Conservation (phyloP, 1,284 basidiomycete genomes). For the Malassezia japonica region DNA sequence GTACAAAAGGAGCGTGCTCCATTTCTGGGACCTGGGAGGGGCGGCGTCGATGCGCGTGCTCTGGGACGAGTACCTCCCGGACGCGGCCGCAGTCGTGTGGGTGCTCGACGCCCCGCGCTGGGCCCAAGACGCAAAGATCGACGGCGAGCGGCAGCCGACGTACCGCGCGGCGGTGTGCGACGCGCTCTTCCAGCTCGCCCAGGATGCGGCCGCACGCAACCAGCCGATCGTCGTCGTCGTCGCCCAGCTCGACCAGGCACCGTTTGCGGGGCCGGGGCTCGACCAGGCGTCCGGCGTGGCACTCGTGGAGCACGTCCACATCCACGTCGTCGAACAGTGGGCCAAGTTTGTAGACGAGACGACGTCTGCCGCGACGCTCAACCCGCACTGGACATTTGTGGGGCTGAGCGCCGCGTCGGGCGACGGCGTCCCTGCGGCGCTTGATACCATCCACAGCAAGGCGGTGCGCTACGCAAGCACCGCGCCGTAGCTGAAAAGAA, state of each 20-base stretch:
- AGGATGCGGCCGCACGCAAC: neutral
- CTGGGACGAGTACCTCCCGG: slow-evolving; percentile 30
- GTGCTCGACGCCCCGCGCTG: slow-evolving; percentile 23
- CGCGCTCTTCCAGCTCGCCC: neutral
- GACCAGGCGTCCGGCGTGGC: neutral
- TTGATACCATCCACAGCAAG: neutral
- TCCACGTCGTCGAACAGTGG: neutral
- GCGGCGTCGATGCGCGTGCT: slow-evolving; percentile 25
- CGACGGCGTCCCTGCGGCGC: slow-evolving; percentile 3
- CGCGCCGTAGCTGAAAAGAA: neutral
- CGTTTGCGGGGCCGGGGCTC: neutral
- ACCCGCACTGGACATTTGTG: neutral
- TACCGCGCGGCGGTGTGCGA: slow-evolving; percentile 2
- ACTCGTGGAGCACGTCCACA: neutral
- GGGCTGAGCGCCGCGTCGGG: slow-evolving; percentile 10
- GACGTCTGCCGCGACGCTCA: neutral
- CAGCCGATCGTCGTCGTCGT: slow-evolving; percentile 11
- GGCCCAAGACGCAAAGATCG: neutral
- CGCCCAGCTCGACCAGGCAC: slow-evolving; percentile 1
- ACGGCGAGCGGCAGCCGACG: neutral
- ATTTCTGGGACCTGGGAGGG: slow-evolving; percentile 37
- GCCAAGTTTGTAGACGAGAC: neutral
- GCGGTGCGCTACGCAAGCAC: neutral
- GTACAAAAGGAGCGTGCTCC: slow-evolving; percentile 19
- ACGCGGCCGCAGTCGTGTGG: slow-evolving; percentile 27